phyloP scores from a whole-genome alignment of 768 basidiomycete species.

The Fomitopsis serialis region DNA sequence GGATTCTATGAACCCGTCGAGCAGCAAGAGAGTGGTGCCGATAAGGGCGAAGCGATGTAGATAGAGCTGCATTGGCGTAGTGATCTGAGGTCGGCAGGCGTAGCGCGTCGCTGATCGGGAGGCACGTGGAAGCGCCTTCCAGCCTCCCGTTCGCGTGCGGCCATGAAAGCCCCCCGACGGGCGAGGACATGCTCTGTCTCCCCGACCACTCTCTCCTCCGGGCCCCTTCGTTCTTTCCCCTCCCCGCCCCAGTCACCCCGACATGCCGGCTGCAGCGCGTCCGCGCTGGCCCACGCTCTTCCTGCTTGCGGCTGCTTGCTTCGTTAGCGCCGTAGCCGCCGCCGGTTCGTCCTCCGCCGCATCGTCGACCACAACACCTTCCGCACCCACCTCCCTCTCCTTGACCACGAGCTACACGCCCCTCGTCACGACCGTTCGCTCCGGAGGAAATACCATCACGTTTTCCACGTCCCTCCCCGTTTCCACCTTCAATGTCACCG shows the following conservation, averaged over 20 bases:
- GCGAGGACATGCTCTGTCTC: conserved; percentile 11
- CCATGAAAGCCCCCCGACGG: background rate
- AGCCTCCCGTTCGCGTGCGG: conserved; percentile 1
- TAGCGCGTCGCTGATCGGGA: background rate
- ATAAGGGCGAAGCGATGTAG: too few relatives aligned
- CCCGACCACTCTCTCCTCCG: conserved; percentile 24
- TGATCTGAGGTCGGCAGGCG: background rate
- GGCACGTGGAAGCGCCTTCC: background rate
- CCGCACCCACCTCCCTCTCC: conserved; percentile 43
- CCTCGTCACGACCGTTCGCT: conserved; percentile 40
- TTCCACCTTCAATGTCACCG: conserved; percentile 51
- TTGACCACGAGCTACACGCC: conserved; percentile 50
- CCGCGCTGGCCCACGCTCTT: background rate
- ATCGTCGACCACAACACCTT: conserved; percentile 7
- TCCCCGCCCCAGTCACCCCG: conserved; percentile 18
- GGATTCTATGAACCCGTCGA: too few relatives aligned
- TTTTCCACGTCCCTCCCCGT: conserved; percentile 55
- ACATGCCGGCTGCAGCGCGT: conserved; percentile 10
- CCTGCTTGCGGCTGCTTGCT: conserved; percentile 20
- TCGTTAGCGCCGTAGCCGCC: conserved; percentile 31
- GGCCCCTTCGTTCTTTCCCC: conserved; percentile 13
- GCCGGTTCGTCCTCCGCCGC: conserved; percentile 21
- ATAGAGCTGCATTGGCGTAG: too few relatives aligned
- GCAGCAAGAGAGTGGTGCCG: too few relatives aligned
- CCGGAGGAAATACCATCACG: conserved; percentile 43